phyloP scores from a whole-genome alignment of 2,329 filamentous ascomycete species.

The Xylariaceae sp. region DNA sequence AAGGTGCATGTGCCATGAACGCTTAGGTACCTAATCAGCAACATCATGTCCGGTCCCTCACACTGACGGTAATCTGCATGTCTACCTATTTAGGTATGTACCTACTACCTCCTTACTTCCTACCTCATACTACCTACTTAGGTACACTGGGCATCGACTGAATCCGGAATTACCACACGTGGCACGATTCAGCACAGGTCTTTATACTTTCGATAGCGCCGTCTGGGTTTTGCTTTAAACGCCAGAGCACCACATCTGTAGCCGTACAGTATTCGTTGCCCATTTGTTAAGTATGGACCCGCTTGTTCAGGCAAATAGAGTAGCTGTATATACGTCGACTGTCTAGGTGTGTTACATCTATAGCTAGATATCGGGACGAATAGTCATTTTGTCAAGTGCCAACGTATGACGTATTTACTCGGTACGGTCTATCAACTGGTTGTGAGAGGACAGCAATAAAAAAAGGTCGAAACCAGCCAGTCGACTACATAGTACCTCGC shows the following conservation, averaged over 20 bases:
- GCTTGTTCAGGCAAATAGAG: background rate
- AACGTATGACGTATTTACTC: too few relatives aligned
- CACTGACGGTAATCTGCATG: too few relatives aligned
- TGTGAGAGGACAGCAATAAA: background rate
- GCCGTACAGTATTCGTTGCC: background rate
- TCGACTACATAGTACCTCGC: background rate
- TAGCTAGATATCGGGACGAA: too few relatives aligned
- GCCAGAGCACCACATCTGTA: background rate
- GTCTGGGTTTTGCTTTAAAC: background rate
- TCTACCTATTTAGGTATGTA: background rate
- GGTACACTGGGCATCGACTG: conserved; percentile 1
- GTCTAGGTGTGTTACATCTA: too few relatives aligned
- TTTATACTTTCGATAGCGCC: background rate
- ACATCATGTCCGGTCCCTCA: background rate
- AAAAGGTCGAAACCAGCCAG: background rate
- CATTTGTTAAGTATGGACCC: background rate
- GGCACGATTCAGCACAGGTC: conserved; percentile 13
- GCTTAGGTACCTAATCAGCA: background rate
- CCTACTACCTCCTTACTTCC: background rate
- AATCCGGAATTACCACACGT: conserved; percentile 22
- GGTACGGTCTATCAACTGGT: too few relatives aligned
- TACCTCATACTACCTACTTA: background rate
- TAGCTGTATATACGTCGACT: too few relatives aligned
- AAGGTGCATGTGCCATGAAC: too few relatives aligned
- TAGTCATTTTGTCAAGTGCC: too few relatives aligned